A percentile compares a stretch with the other conserved stretches of the same genome.
Conservation (phyloP, 2,329 filamentous ascomycete species). For the Hymenoscyphus infarciens region DNA sequence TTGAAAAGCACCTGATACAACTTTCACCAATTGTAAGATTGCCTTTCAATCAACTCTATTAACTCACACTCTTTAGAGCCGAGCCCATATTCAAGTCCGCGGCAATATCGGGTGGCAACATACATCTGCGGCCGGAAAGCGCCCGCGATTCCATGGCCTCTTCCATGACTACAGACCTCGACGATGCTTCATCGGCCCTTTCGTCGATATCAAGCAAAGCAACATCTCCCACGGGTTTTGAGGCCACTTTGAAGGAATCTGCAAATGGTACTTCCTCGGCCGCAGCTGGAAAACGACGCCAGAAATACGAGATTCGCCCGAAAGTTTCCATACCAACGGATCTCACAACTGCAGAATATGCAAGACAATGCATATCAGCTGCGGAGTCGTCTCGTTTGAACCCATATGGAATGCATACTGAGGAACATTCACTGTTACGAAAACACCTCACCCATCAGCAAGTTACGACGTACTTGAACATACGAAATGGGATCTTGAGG, state of each 20-base stretch:
- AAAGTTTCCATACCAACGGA: slow-evolving; percentile 80
- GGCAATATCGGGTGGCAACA: slow-evolving; percentile 23
- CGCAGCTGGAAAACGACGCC: slow-evolving; percentile 35
- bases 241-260: slow-evolving; percentile 37
- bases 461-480: slow-evolving; percentile 93
- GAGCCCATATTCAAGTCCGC: slow-evolving; percentile 23
- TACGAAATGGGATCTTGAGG: slow-evolving; percentile 88
- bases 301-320: slow-evolving; percentile 59
- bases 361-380: slow-evolving; percentile 84
- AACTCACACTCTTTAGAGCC: slow-evolving; percentile 26
- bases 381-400: slow-evolving; percentile 87
- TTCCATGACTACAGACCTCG: slow-evolving; percentile 53
- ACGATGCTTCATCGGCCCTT: slow-evolving; percentile 44
- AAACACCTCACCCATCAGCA: slow-evolving; percentile 82
- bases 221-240: slow-evolving; percentile 54
- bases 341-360: slow-evolving; percentile 72
- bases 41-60: slow-evolving; percentile 19
- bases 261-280: slow-evolving; percentile 21
- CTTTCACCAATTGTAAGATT: background rate
- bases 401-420: slow-evolving; percentile 80
- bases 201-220: slow-evolving; percentile 59
- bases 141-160: slow-evolving; percentile 47
- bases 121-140: slow-evolving; percentile 34
- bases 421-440: slow-evolving; percentile 78
- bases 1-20: slow-evolving; percentile 13